Evolutionary conservation across 345 rosid species (phyloP).

Genomic region (Corchorus capsularis): DNA sequence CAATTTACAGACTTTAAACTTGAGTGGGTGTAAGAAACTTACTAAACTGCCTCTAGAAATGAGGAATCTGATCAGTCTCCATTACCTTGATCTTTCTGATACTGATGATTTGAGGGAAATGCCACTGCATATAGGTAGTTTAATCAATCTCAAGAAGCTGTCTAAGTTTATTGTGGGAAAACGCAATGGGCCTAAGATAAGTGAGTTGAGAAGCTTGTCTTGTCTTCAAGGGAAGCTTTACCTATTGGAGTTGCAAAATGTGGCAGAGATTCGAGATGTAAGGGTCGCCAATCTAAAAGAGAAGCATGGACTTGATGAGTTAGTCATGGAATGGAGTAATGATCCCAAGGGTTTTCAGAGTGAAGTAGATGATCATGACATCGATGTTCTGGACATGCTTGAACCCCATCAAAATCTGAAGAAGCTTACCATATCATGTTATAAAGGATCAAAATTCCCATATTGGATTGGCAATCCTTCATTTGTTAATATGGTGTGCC

Average conservation of each 20-base stretch:
- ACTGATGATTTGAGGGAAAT: slow-evolving; percentile 23
- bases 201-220: slow-evolving; percentile 18
- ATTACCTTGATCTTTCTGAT: slow-evolving; percentile 18
- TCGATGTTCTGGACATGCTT: slow-evolving; percentile 24
- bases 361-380: neutral
- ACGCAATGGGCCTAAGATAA: slow-evolving; percentile 18
- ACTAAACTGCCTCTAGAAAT: slow-evolving; percentile 18
- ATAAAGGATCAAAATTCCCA: slow-evolving; percentile 30
- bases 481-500: slow-evolving; percentile 13
- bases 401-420: slow-evolving; percentile 28
- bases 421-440: slow-evolving; percentile 19
- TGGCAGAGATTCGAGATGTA: slow-evolving; percentile 23
- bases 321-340: slow-evolving; percentile 26
- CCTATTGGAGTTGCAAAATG: slow-evolving; percentile 26
- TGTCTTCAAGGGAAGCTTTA: slow-evolving; percentile 21
- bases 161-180: slow-evolving; percentile 11
- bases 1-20: slow-evolving; percentile 21
- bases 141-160: slow-evolving; percentile 22
- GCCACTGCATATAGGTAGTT: slow-evolving; percentile 25
- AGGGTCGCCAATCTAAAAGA: slow-evolving; percentile 18
- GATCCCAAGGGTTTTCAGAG: neutral
- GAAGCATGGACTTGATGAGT: slow-evolving; percentile 22
- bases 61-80: slow-evolving; percentile 17
- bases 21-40: slow-evolving; percentile 16
- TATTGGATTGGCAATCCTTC: slow-evolving; percentile 33